Percentiles rank a stretch among this genome's conserved stretches.
Evolutionary conservation across 192 early-diverging fungal genomes (phyloP).

Genomic region (Paraglomus brasilianum): DNA sequence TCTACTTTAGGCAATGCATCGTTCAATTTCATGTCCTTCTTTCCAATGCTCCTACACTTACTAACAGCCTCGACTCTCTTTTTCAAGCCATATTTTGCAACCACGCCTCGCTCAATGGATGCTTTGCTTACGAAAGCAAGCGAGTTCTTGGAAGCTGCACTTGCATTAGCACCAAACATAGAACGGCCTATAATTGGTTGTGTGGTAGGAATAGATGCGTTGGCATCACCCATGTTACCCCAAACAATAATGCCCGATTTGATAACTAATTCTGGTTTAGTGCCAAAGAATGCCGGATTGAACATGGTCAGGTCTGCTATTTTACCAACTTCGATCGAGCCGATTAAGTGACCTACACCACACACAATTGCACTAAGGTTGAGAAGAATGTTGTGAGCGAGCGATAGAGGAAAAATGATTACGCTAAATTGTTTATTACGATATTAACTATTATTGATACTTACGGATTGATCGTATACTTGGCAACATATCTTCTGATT

Average conservation of each 20-base stretch:
- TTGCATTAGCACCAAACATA: slow-evolving; percentile 77
- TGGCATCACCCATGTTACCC: slow-evolving; percentile 89
- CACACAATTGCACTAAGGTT: slow-evolving; percentile 74
- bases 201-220: slow-evolving; percentile 93
- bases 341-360: slow-evolving; percentile 84
- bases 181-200: slow-evolving; percentile 84
- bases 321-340: slow-evolving; percentile 92
- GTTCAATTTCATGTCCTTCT: slow-evolving; percentile 89
- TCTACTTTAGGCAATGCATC: slow-evolving; percentile 68
- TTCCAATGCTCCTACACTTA: slow-evolving; percentile 74
- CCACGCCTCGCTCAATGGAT: slow-evolving; percentile 58
- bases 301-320: slow-evolving; percentile 93
- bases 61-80: slow-evolving; percentile 72
- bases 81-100: slow-evolving; percentile 60
- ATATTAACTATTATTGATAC: slow-evolving; percentile 30
- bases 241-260: slow-evolving; percentile 89
- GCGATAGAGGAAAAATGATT: not conserved
- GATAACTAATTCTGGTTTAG: slow-evolving; percentile 81
- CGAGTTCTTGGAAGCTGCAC: slow-evolving; percentile 58
- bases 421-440: not conserved
- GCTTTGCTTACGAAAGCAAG: slow-evolving; percentile 82
- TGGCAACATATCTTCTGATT: slow-evolving; percentile 89
- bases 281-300: slow-evolving; percentile 81
- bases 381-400: not conserved
- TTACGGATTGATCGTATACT: slow-evolving; percentile 97